A percentile compares a stretch with the other conserved stretches of the same genome.
These are phyloP conservation scores for Stemphylium vesicarium DNA, from an alignment of 2,329 filamentous ascomycete genomes.

Conservation along the genomic window DNA sequence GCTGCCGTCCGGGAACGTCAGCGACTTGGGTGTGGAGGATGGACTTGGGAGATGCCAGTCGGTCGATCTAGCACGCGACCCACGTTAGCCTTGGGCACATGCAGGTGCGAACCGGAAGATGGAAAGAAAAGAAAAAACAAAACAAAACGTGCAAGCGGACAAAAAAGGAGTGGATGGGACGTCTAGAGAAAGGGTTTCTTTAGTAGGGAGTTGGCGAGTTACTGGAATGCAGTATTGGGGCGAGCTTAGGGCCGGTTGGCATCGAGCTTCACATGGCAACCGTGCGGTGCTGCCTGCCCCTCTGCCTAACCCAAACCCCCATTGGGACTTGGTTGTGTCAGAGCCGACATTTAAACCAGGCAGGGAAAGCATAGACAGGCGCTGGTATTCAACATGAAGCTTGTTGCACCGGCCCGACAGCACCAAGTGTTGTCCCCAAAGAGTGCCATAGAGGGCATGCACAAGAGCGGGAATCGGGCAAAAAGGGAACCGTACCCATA, in stretches of 20 bases:
- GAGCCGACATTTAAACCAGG: constrained; percentile 23
- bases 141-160: constrained; percentile 15
- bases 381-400: constrained; percentile 14
- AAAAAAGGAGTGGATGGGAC: constrained; percentile 7
- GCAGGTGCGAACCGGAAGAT: constrained; percentile 17
- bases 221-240: constrained; percentile 29
- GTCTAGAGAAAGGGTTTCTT: constrained; percentile 8
- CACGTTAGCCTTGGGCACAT: constrained; percentile 45
- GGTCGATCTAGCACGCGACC: constrained; percentile 47
- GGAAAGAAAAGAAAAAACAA: background rate
- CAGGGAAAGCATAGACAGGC: constrained; percentile 30
- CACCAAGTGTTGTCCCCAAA: constrained; percentile 12
- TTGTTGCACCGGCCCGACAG: constrained; percentile 20
- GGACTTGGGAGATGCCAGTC: constrained; percentile 60
- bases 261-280: constrained; percentile 35
- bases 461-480: constrained; percentile 23
- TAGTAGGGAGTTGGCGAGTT: constrained; percentile 16
- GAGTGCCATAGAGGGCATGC: constrained; percentile 12
- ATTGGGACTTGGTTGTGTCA: constrained; percentile 27
- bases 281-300: constrained; percentile 48
- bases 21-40: constrained; percentile 55
- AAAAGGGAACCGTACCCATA: constrained; percentile 48
- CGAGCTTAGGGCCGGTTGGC: constrained; percentile 30
- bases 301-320: constrained; percentile 37
- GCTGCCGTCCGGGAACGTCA: constrained; percentile 48